Percentiles rank a stretch among this genome's conserved stretches.
Evolutionary conservation across 2,329 filamentous ascomycete genomes (phyloP).

Genomic region (Beauveria bassiana): DNA sequence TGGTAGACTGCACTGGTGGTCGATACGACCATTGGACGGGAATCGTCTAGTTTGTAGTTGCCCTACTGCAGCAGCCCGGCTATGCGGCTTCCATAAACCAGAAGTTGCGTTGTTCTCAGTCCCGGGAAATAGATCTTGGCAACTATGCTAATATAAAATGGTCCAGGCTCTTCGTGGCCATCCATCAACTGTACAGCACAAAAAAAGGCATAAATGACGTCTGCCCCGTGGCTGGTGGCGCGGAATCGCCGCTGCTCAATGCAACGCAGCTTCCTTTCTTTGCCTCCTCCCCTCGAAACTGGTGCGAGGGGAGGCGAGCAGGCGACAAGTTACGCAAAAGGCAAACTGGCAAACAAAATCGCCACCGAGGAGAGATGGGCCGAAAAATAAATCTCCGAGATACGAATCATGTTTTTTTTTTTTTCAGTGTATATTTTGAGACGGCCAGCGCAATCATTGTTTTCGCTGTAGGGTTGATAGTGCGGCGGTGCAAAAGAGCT

Average conservation of each 20-base stretch:
- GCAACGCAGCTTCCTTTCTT: not conserved
- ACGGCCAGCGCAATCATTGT: too few species aligned
- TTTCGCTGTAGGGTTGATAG: not conserved
- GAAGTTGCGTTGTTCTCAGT: not conserved
- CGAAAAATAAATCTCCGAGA: not conserved
- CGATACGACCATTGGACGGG: not conserved
- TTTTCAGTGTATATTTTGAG: not conserved
- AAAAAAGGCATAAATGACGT: not conserved
- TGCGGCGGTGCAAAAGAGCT: not conserved
- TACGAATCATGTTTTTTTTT: too few species aligned
- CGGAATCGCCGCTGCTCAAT: not conserved
- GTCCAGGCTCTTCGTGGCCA: not conserved
- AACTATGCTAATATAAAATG: not conserved
- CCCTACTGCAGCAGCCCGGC: not conserved
- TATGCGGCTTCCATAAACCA: not conserved
- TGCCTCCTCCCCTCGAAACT: too few species aligned
- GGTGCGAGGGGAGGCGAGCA: too few species aligned
- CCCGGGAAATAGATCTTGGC: not conserved
- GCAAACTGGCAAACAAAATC: not conserved
- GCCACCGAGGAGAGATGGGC: not conserved
- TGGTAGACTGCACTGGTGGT: not conserved
- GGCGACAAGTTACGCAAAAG: not conserved
- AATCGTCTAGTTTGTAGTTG: not conserved
- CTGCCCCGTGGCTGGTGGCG: not conserved
- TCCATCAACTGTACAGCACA: not conserved